Conservation (phyloP, 345 rosid species). For the Firmiana major region DNA sequence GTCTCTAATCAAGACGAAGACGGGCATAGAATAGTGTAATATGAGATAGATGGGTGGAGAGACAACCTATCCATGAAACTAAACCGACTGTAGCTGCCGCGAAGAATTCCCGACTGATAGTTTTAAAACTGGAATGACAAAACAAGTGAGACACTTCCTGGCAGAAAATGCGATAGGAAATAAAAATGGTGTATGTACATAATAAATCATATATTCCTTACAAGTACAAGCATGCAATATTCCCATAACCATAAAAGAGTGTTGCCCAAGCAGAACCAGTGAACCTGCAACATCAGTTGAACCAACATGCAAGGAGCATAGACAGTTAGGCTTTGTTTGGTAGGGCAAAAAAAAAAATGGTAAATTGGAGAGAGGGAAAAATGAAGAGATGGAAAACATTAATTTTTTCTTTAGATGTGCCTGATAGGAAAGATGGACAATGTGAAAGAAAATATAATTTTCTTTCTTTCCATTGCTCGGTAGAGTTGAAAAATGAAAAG, state of each 20-base stretch:
- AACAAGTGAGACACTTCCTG: neutral
- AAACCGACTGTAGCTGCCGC: conserved; percentile 65
- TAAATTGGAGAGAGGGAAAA: no score
- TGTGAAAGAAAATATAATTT: no score
- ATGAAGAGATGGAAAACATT: no score
- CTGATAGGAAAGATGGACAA: no score
- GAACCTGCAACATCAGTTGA: conserved; percentile 50
- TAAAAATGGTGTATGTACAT: neutral
- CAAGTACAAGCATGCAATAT: conserved; percentile 75
- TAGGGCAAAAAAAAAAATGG: no score
- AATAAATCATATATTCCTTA: conserved; percentile 22
- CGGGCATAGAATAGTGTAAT: neutral
- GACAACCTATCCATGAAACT: conserved; percentile 71
- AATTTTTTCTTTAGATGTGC: no score
- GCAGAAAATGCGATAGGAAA: neutral
- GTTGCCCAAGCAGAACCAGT: conserved; percentile 81
- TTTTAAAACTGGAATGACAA: conserved; percentile 43
- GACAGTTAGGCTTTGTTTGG: no score
- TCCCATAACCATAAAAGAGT: conserved; percentile 79
- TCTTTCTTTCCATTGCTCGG: no score
- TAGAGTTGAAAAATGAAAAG: no score
- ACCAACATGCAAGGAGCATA: neutral
- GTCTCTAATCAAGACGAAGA: neutral
- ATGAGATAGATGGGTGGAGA: neutral
- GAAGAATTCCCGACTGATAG: conserved; percentile 63